phyloP scores from a whole-genome alignment of 805 yeast species.

The Yamadazyma akitaensis region DNA sequence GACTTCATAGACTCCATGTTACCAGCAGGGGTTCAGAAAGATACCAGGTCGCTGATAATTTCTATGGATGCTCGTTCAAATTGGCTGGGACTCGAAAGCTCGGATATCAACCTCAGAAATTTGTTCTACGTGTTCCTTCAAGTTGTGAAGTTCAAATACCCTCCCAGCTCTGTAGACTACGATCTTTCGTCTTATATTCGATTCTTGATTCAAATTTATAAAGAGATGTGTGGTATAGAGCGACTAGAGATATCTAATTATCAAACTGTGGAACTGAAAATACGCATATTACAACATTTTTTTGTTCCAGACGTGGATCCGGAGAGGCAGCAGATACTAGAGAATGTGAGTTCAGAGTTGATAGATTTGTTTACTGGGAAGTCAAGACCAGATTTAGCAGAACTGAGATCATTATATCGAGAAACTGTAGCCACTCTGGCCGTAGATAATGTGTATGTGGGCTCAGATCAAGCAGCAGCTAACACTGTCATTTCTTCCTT shows the following conservation, averaged over 20 bases:
- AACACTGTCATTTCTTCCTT: background rate
- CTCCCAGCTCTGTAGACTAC: slow-evolving; percentile 9
- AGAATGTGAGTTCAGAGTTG: background rate
- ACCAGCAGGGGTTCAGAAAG: background rate
- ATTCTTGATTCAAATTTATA: slow-evolving; percentile 6
- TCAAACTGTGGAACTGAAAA: slow-evolving; percentile 4
- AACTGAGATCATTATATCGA: too few species aligned
- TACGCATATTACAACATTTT: slow-evolving; percentile 1
- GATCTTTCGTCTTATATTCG: slow-evolving; percentile 7
- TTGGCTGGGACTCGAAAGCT: slow-evolving; percentile 9
- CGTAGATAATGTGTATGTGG: too few species aligned
- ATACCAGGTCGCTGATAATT: background rate
- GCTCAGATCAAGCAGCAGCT: background rate
- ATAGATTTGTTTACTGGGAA: background rate
- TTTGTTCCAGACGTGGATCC: background rate
- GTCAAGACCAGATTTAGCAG: background rate
- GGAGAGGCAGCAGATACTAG: background rate
- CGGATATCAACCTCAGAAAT: slow-evolving; percentile 9
- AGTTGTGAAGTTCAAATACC: background rate
- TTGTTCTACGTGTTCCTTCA: slow-evolving; percentile 13
- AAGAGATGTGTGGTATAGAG: slow-evolving; percentile 1
- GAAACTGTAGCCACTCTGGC: too few species aligned
- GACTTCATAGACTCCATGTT: background rate
- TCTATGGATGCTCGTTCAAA: background rate
- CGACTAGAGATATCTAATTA: slow-evolving; percentile 9